Evolutionary conservation across 2,329 filamentous ascomycete genomes (phyloP), one percentile per base, ranked within the genome.

Genomic region (Hypoxylon rubiginosum): DNA sequence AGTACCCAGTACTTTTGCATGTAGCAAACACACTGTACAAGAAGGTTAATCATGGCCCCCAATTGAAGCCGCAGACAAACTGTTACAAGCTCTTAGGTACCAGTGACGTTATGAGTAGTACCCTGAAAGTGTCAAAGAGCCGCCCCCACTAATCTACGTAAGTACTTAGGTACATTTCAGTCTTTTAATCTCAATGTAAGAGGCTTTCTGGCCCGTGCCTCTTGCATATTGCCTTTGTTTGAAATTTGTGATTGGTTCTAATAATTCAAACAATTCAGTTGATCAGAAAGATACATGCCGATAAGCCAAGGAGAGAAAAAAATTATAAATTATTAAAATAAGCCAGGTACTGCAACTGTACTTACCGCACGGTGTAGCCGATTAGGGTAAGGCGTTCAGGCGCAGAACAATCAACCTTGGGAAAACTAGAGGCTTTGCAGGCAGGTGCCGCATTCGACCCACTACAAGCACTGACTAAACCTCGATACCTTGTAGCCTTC

Each of bases 401-500:
- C 13, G 32, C 10, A 9, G 17, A n/a, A 46, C 43, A 46, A 46
- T 30, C 49, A 51, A 51, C 49, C 26, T 50, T 50, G 21, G 5
- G n/a, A n/a, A n/a, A n/a, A n/a, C 8, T 24, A 24, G 7, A 48
- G 43, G n/a, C 19, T 3, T n/a, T 28, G 45, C 45, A 24, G 10
- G 21, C 21, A 24, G 21, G 21, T 24, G 21, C 64, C 64, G 61
- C 51, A 58, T 67, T 48, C 36, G 60, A 67, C 61, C 64, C 61
- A 64, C 57, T 53, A 43, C 6, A 36, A 30, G 10, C 30, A 32
- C 39, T 64, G 60, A 59, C 34, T 58, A 50, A 41, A n/a, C 36
- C 36, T 17, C 36, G 6, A 41, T 17, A 41, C 6, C 54, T 24
- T 24, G 21, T 4, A 24, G 21, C 21, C 21, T 24, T 49, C 59